Conservation (phyloP, 2,329 filamentous ascomycete species). For the Stachybotrys echinatus region DNA sequence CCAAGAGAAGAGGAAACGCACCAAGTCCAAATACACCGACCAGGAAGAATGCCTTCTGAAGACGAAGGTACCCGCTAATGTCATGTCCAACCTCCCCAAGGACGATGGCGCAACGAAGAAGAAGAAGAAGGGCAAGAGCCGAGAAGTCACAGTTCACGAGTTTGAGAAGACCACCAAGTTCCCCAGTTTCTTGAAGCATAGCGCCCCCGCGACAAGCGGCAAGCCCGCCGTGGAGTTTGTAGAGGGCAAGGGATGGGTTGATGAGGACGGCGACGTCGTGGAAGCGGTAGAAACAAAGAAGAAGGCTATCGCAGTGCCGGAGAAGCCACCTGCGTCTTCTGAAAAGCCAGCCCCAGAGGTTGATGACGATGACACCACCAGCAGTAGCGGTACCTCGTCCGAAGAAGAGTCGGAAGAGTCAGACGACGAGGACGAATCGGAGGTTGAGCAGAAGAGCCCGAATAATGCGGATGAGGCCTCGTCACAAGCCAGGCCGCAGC, state of each 20-base stretch:
- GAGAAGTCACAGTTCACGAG: conserved; percentile 73
- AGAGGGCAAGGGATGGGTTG: conserved; percentile 84
- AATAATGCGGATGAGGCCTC: conserved; percentile 12
- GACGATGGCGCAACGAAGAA: conserved; percentile 48
- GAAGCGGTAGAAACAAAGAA: conserved; percentile 47
- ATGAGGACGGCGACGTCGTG: conserved; percentile 70
- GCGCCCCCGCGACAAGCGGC: conserved; percentile 20
- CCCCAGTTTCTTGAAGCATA: conserved; percentile 70
- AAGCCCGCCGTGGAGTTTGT: conserved; percentile 57
- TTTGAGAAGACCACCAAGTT: conserved; percentile 82
- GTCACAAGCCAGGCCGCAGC: not conserved
- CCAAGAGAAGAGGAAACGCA: conserved; percentile 50
- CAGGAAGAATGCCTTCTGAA: conserved; percentile 81
- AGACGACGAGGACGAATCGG: conserved; percentile 20
- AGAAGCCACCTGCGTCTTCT: conserved; percentile 11
- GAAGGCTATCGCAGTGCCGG: conserved; percentile 11
- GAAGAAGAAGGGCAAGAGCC: conserved; percentile 44
- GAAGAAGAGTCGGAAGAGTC: conserved; percentile 24
- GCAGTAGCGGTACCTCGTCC: conserved; percentile 28
- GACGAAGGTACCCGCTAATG: conserved; percentile 58
- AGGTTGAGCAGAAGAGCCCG: conserved; percentile 9
- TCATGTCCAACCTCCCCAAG: conserved; percentile 34
- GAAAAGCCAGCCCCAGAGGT: conserved; percentile 14
- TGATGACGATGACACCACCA: conserved; percentile 16
- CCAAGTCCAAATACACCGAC: conserved; percentile 75